These are phyloP conservation scores for Dioscorea alata DNA, from an alignment of 106 monocot species.

Conservation along the genomic window DNA sequence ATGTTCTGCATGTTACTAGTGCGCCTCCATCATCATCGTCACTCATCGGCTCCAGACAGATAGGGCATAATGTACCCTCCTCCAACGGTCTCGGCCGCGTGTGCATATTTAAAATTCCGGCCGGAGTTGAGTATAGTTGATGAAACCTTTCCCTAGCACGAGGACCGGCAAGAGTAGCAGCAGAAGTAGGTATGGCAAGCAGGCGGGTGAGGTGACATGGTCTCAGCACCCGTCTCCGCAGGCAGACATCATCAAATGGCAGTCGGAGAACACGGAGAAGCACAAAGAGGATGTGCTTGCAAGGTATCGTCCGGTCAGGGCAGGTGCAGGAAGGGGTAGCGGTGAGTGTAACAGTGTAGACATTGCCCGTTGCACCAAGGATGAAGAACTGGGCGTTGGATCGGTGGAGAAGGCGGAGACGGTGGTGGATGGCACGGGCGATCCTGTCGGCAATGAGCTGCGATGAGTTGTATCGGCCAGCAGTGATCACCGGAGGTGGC, in stretches of 20 bases:
- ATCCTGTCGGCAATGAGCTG: constrained; percentile 58
- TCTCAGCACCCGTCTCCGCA: constrained; percentile 34
- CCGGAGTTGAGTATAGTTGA: constrained; percentile 21
- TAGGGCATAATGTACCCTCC: constrained; percentile 2
- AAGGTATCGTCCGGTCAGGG: constrained; percentile 65
- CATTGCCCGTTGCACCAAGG: constrained; percentile 82
- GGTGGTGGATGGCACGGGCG: constrained; percentile 58
- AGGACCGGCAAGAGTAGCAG: constrained; percentile 28
- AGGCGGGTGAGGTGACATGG: constrained; percentile 46
- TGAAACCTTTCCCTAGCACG: constrained; percentile 57
- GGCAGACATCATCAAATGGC: constrained; percentile 42
- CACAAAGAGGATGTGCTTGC: constrained; percentile 96
- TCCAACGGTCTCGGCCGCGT: neutral
- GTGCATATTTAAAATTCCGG: no score
- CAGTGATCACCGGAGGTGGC: neutral
- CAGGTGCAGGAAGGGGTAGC: constrained; percentile 58
- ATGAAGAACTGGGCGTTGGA: constrained; percentile 51
- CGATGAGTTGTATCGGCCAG: constrained; percentile 8
- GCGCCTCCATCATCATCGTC: neutral
- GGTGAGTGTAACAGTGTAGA: constrained; percentile 68
- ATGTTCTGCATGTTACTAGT: constrained; percentile 44
- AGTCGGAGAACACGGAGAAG: constrained; percentile 74
- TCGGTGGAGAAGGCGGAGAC: constrained; percentile 69
- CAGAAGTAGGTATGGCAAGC: constrained; percentile 21
- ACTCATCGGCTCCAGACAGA: constrained; percentile 16